A percentile compares a stretch with the other conserved stretches of the same genome.
phyloP scores from a whole-genome alignment of 73 alveolate genomes.

The Stentor roeselii region DNA sequence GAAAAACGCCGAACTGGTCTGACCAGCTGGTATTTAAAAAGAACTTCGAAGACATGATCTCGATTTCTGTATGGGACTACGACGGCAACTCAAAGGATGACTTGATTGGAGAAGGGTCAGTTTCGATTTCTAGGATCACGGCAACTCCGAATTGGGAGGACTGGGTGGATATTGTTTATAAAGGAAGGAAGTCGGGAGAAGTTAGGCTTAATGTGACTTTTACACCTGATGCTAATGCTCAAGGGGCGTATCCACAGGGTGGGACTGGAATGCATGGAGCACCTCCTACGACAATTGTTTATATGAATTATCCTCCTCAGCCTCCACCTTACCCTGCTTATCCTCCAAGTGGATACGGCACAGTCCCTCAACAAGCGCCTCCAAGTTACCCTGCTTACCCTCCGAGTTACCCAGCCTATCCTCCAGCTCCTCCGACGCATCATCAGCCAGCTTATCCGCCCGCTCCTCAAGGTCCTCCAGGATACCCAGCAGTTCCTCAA shows the following conservation, averaged over 20 bases:
- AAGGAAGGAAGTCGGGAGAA: no score
- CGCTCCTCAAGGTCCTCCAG: slow-evolving; percentile 10
- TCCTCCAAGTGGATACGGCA: no score
- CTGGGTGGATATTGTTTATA: slow-evolving; percentile 31
- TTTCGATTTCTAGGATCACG: neutral
- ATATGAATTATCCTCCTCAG: no score
- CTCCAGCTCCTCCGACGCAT: slow-evolving; percentile 17
- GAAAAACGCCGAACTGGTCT: slow-evolving; percentile 34
- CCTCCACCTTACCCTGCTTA: no score
- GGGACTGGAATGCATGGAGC: neutral
- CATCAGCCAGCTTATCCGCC: slow-evolving; percentile 19
- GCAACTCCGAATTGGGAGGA: neutral
- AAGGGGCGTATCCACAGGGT: slow-evolving; percentile 31
- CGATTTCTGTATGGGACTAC: slow-evolving; percentile 30
- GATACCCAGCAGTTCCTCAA: no score
- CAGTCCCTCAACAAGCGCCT: slow-evolving; percentile 1
- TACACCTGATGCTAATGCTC: neutral
- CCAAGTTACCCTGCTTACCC: neutral
- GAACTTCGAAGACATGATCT: slow-evolving; percentile 14
- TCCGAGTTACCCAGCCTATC: neutral
- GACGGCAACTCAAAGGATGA: slow-evolving; percentile 29
- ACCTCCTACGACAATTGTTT: slow-evolving; percentile 20
- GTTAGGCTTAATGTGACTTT: no score
- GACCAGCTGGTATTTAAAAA: slow-evolving; percentile 26
- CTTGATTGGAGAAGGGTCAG: slow-evolving; percentile 31